Base-by-base conservation (phyloP, 2,329 filamentous ascomycete genomes). In the Aureobasidium sp. region DNA sequence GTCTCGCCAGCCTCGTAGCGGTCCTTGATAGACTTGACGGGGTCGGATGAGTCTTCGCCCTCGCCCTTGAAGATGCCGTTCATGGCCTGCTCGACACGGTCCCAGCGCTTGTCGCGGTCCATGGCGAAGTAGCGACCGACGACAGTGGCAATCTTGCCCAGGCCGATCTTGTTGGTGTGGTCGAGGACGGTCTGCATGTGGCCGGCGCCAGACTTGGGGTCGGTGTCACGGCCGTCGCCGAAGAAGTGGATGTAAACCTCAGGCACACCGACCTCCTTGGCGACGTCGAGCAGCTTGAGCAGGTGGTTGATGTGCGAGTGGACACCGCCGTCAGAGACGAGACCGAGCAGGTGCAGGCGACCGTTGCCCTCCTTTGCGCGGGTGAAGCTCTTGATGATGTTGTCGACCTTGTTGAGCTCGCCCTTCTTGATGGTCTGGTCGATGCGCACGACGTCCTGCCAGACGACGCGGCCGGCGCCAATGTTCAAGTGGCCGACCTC, bases 91-190 rank as follows among this genome's bases (percentile, higher is more conserved):
- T 97, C 90, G 68, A 96, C 82, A 73, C 94, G 85, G 73, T 99
- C 94, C 94, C 94, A 99, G 75, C 94, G 86, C 90, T 97, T 97
- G 77, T 99, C 94, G 69, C 94, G 92, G 81, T 99, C 94, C 94
- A 99, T 99, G 77, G 91, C 91, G 76, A 90, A 99, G 86, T 97
- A 99, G 69, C 93, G 87, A 64, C 94, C 94, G 64, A 97, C 93
- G 52, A 97, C 84, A 40, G 94, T 97, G 35, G 90, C 93, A 67
- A 99, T 84, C 77, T 97, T 83, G 67, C 93, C 94, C 66, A 88
- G 77, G 48, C 91, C 92, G 67, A 96, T 83, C 75, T 97, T 90
- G 77, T 94, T 86, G 67, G 84, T 85, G 69, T 86, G 89, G 63
- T 89, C 85, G 64, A 97, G 77, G 39, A 99, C 82, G 74, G 92